Evolutionary conservation across 2,329 filamentous ascomycete genomes (phyloP), one percentile per base, ranked within the genome.

Genomic region (Pyrenochaeta sp.): DNA sequence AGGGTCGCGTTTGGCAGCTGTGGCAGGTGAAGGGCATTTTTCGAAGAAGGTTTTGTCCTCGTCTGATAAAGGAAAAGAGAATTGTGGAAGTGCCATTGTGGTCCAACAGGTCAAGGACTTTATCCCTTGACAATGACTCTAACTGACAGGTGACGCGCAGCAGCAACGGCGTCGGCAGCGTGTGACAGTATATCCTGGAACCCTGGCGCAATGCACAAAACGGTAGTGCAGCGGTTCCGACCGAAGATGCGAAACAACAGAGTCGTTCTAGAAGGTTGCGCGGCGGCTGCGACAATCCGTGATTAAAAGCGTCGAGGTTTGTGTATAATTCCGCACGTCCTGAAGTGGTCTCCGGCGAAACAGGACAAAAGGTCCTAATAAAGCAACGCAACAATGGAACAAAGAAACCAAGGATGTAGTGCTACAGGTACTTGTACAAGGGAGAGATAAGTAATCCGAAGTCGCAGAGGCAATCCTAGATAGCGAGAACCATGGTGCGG

Each of bases 131-230:
- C 27, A 42, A 35, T 39, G 19, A 29, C 43, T 13, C 24, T 35
- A 38, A 42, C 35, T 39, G 46, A 50, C 34, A 37, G 41, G 41
- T 44, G 31, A 36, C 46, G 44, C 36, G 44, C 24, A 41, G 28
- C 14, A 23, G 41, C 41, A 45, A 53, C 46, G 44, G 39, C 31
- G 41, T 32, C 15, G 23, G n/a, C 35, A 35, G 22, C 17, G 39
- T 24, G 27, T 50, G 37, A 36, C 43, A 48, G 38, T 34, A 27
- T 41, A 40, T 30, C 35, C 49, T 48, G 39, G 46, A 36, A 18
- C 27, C 27, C 19, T 51, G 46, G 54, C 57, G 41, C 49, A 48
- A 48, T 47, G 49, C 43, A 46, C 28, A 48, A 40, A 38, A 50
- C 32, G 43, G 53, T 42, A 54, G 45, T 38, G 44, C 35, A 35